These are phyloP conservation scores for Oenanthe javanica DNA, from an alignment of 140 eudicot species.

Conservation along the genomic window DNA sequence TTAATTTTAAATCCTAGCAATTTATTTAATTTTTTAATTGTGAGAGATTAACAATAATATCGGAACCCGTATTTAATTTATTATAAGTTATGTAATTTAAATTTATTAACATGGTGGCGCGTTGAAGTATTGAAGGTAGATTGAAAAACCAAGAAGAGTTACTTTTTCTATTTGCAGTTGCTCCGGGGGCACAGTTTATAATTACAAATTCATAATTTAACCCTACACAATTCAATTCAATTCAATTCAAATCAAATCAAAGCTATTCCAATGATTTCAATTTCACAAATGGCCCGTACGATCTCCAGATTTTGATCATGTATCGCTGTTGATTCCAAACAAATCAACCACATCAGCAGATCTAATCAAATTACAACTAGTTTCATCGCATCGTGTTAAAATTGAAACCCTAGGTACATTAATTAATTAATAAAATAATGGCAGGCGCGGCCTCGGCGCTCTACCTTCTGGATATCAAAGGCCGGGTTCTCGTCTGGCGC, in stretches of 20 bases:
- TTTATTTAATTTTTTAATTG: too few species aligned
- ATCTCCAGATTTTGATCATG: neutral
- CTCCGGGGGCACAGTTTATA: too few species aligned
- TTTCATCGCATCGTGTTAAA: neutral
- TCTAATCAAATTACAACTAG: neutral
- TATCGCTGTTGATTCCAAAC: neutral
- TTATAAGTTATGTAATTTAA: too few species aligned
- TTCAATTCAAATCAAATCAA: neutral
- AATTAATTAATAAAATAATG: constrained; percentile 21
- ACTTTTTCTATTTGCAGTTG: too few species aligned
- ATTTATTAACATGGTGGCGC: too few species aligned
- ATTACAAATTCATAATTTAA: neutral
- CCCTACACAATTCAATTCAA: neutral
- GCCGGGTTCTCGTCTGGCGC: constrained; percentile 95
- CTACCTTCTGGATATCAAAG: constrained; percentile 90
- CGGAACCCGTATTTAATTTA: too few species aligned
- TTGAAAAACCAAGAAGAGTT: too few species aligned
- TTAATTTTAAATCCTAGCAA: too few species aligned
- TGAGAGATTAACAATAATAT: too few species aligned
- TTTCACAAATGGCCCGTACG: neutral
- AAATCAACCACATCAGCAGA: constrained; percentile 3
- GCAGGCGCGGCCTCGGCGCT: constrained; percentile 99
- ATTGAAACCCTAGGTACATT: neutral
- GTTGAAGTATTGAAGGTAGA: too few species aligned
- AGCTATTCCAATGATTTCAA: neutral